A percentile compares a stretch with the other conserved stretches of the same genome.
phyloP scores from a whole-genome alignment of 768 basidiomycete genomes.

The Pleurotus ostreatus region DNA sequence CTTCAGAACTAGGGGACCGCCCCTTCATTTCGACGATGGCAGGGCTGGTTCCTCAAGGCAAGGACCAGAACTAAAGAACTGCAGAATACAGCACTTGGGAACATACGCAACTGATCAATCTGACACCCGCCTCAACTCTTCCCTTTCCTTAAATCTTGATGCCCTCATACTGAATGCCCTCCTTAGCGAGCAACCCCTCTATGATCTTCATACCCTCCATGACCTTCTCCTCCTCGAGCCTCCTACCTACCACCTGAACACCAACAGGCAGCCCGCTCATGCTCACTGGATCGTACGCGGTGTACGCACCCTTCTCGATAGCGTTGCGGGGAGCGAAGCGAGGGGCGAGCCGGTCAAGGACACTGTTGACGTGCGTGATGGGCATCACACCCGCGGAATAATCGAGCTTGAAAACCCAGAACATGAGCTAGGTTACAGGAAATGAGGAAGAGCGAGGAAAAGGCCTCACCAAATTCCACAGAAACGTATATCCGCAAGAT shows the following conservation, averaged over 20 bases:
- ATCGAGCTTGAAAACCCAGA: constrained; percentile 31
- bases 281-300: constrained; percentile 43
- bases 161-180: constrained; percentile 20
- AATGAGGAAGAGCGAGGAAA: neutral
- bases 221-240: constrained; percentile 64
- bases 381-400: constrained; percentile 56
- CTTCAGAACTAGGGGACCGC: too few species aligned
- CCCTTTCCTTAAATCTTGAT: constrained; percentile 9
- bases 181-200: constrained; percentile 26
- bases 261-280: constrained; percentile 61
- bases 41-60: too few species aligned
- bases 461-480: constrained; percentile 54
- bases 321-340: constrained; percentile 35
- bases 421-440: neutral
- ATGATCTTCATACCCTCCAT: constrained; percentile 57
- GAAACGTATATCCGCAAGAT: constrained; percentile 54
- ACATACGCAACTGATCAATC: neutral
- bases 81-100: neutral
- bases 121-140: neutral
- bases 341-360: constrained; percentile 32
- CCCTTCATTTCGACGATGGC: too few species aligned
- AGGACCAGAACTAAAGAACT: too few species aligned
- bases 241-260: constrained; percentile 54
- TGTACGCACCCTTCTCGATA: constrained; percentile 42
- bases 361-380: constrained; percentile 46